Percentiles rank a stretch among this genome's conserved stretches.
phyloP scores from a whole-genome alignment of 345 rosid genomes.

The Barbarea vulgaris region DNA sequence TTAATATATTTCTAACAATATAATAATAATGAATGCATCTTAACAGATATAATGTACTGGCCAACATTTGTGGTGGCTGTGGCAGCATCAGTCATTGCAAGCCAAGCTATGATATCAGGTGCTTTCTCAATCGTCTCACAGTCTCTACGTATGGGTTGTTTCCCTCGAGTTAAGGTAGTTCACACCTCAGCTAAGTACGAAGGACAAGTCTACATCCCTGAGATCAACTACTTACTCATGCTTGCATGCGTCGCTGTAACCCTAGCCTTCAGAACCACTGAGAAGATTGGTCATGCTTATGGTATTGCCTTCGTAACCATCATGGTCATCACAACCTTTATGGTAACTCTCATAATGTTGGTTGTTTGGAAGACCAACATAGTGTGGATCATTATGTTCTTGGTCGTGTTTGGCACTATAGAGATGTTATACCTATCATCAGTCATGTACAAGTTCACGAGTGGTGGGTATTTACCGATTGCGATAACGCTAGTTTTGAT shows the following conservation, averaged over 20 bases:
- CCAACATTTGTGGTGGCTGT: constrained; percentile 78
- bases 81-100: constrained; percentile 75
- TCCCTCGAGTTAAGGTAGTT: constrained; percentile 78
- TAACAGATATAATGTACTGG: constrained; percentile 70
- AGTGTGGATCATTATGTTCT: constrained; percentile 46
- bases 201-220: constrained; percentile 92
- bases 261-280: constrained; percentile 52
- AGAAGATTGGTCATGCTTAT: constrained; percentile 75
- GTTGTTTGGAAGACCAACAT: constrained; percentile 67
- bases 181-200: constrained; percentile 74
- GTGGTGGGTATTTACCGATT: constrained; percentile 68
- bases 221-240: constrained; percentile 80
- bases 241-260: constrained; percentile 63
- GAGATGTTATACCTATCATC: constrained; percentile 56
- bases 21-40: not conserved
- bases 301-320: constrained; percentile 74
- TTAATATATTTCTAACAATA: constrained; percentile 11
- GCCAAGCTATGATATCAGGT: constrained; percentile 88
- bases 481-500: constrained; percentile 47
- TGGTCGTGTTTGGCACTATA: constrained; percentile 41
- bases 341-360: constrained; percentile 69
- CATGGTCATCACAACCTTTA: constrained; percentile 61
- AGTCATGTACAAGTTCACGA: constrained; percentile 58
- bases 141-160: constrained; percentile 65
- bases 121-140: constrained; percentile 68